Conservation (phyloP, 2,329 filamentous ascomycete genomes). For the Talaromyces sp. region DNA sequence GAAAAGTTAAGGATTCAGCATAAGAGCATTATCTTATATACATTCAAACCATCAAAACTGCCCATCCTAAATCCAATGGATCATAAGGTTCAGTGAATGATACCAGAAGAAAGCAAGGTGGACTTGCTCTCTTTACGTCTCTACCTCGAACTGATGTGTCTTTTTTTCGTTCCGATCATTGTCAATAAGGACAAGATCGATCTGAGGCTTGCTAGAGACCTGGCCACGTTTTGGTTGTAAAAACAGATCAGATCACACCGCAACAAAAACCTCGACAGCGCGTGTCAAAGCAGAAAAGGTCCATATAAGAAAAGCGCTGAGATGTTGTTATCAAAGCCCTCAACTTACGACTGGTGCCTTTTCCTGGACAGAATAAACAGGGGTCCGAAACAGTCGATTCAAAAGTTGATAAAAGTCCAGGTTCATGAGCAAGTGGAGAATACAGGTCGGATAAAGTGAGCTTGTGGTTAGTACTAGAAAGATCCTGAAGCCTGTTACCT, state of each 20-base stretch:
- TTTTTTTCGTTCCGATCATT: not conserved
- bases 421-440: not conserved
- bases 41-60: not conserved
- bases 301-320: conserved; percentile 46
- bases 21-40: no score
- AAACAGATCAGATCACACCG: conserved; percentile 67
- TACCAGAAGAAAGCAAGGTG: not conserved
- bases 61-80: not conserved
- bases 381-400: not conserved
- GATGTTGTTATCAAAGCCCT: conserved; percentile 68
- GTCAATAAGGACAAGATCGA: not conserved
- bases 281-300: conserved; percentile 10
- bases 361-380: conserved; percentile 23
- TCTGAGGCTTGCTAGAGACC: conserved; percentile 63
- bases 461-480: conserved; percentile 17
- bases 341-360: conserved; percentile 21
- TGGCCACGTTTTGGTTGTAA: conserved; percentile 72
- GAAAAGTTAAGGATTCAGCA: no score
- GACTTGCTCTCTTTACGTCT: not conserved
- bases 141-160: not conserved
- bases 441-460: not conserved
- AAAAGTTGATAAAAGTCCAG: not conserved
- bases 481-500: conserved; percentile 28
- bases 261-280: conserved; percentile 28
- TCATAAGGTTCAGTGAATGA: not conserved